phyloP scores from a whole-genome alignment of 768 basidiomycete species.

The Dictyophora rubrovolvata region DNA sequence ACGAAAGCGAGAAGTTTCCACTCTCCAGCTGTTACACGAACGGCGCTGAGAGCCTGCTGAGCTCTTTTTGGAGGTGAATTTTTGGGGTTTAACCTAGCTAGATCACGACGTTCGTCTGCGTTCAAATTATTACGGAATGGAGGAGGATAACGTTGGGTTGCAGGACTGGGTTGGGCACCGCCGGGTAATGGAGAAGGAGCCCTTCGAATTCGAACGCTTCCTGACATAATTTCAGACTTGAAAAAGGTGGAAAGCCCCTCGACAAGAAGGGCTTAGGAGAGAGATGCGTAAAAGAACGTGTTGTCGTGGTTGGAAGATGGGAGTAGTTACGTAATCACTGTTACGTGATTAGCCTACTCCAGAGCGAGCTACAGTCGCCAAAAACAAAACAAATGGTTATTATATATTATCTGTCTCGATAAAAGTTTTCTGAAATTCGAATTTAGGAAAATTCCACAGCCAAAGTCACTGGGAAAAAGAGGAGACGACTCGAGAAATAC shows the following conservation, averaged over 20 bases:
- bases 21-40: slow-evolving; percentile 59
- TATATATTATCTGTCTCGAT: no score
- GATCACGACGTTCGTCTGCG: slow-evolving; percentile 61
- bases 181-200: slow-evolving; percentile 57
- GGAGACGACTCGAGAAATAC: slow-evolving; percentile 83
- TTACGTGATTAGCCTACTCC: not conserved
- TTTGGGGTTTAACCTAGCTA: slow-evolving; percentile 57
- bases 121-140: slow-evolving; percentile 56
- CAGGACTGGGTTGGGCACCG: slow-evolving; percentile 23
- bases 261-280: not conserved
- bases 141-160: slow-evolving; percentile 51
- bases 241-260: not conserved
- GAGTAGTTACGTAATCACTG: not conserved
- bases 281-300: not conserved
- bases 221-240: slow-evolving; percentile 24
- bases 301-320: not conserved
- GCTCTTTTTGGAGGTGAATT: slow-evolving; percentile 30
- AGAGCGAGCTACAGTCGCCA: no score
- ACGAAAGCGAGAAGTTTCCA: slow-evolving; percentile 64
- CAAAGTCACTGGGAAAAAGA: slow-evolving; percentile 77
- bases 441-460: slow-evolving; percentile 35
- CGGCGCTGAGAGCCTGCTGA: slow-evolving; percentile 44
- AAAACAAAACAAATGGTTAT: no score
- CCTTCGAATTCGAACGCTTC: slow-evolving; percentile 52
- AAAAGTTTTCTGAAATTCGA: no score